Percentiles rank a stretch among this genome's conserved stretches.
phyloP scores from a whole-genome alignment of 1,139 yeast species.

The Blastobotrys persicus region DNA sequence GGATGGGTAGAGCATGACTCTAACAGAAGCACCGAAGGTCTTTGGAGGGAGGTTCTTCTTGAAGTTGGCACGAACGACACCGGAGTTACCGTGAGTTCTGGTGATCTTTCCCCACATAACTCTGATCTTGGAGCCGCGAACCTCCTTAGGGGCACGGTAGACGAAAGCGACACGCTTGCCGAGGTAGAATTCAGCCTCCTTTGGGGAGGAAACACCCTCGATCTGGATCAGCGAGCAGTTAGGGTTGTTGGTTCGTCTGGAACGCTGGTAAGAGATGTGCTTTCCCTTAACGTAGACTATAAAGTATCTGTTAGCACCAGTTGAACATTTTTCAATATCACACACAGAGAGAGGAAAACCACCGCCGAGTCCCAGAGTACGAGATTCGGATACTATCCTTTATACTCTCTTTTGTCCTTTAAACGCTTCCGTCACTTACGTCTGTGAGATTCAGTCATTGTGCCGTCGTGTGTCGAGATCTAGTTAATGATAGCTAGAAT shows the following conservation, averaged over 20 bases:
- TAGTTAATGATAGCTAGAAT: constrained; percentile 8
- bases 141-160: constrained; percentile 97
- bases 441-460: constrained; percentile 16
- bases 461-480: constrained; percentile 10
- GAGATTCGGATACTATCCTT: not conserved
- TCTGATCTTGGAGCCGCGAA: constrained; percentile 98
- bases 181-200: constrained; percentile 97
- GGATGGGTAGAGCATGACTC: constrained; percentile 99
- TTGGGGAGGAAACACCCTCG: constrained; percentile 85
- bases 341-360: not conserved
- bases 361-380: no score
- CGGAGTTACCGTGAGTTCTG: constrained; percentile 99
- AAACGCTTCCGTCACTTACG: constrained; percentile 8
- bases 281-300: constrained; percentile 11
- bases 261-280: constrained; percentile 96
- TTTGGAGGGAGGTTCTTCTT: constrained; percentile 98
- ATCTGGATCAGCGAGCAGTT: constrained; percentile 94
- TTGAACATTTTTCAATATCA: not conserved
- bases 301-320: not conserved
- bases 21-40: constrained; percentile 99
- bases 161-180: constrained; percentile 99
- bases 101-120: constrained; percentile 95
- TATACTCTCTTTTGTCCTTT: not conserved
- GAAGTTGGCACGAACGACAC: constrained; percentile 98
- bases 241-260: constrained; percentile 98